A percentile compares a stretch with the other conserved stretches of the same genome.
phyloP scores from a whole-genome alignment of 73 alveolate genomes.

The Blepharisma japonicum region DNA sequence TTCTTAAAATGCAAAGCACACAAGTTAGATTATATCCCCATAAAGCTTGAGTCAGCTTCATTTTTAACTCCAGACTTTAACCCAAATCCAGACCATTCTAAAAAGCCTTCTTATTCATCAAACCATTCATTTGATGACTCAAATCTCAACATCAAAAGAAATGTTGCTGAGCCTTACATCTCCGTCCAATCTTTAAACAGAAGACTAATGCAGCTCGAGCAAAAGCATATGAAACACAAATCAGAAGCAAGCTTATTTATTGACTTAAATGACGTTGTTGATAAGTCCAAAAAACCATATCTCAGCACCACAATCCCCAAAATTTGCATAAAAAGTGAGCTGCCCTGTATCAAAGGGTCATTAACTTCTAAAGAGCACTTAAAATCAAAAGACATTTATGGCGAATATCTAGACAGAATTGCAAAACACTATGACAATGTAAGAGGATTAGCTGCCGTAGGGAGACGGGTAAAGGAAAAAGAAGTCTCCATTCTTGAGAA shows the following conservation, averaged over 20 bases:
- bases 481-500: too few species aligned
- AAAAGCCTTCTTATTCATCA: neutral
- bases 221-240: neutral
- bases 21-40: neutral
- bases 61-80: neutral
- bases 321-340: neutral
- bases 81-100: neutral
- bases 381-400: neutral
- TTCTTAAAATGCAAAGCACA: conserved; percentile 2
- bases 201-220: neutral
- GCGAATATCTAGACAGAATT: neutral
- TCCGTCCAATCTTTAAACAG: neutral
- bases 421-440: conserved; percentile 17
- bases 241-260: neutral
- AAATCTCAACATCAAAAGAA: too few species aligned
- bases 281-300: neutral
- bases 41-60: neutral
- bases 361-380: neutral
- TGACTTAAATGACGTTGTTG: neutral
- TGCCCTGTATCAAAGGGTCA: neutral
- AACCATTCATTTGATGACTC: too few species aligned
- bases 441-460: neutral
- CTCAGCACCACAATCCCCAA: neutral
- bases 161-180: too few species aligned
- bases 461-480: too few species aligned